A percentile compares a stretch with the other conserved stretches of the same genome.
Evolutionary conservation across 352 stramenopile genomes (phyloP).

Genomic region (Thalassiosira hispida): DNA sequence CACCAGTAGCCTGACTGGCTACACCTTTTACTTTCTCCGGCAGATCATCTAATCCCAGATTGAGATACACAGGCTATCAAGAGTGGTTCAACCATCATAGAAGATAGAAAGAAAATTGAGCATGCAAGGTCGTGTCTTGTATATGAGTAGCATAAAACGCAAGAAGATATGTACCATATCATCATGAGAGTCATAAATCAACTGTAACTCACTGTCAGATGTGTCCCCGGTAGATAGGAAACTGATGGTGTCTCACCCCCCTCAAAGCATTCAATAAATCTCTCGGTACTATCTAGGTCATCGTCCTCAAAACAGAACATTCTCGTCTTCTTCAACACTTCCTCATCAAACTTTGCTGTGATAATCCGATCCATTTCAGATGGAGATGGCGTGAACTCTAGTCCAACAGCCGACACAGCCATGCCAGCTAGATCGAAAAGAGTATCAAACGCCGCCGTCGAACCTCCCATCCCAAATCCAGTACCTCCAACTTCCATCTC

Average conservation of each 20-base stretch:
- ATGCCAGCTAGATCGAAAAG: constrained; percentile 75
- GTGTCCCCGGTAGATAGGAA: constrained; percentile 62
- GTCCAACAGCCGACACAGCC: constrained; percentile 62
- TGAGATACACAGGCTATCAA: constrained; percentile 69
- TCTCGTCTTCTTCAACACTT: constrained; percentile 65
- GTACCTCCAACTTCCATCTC: constrained; percentile 33
- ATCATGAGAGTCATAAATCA: background rate
- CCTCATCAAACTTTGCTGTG: constrained; percentile 63
- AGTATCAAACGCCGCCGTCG: constrained; percentile 54
- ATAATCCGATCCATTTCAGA: constrained; percentile 69
- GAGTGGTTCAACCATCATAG: background rate
- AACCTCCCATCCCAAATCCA: constrained; percentile 7
- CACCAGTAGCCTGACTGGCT: constrained; percentile 61
- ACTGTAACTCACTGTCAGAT: constrained; percentile 62
- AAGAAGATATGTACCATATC: no score
- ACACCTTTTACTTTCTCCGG: constrained; percentile 63
- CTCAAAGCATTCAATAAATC: constrained; percentile 62
- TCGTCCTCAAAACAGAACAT: constrained; percentile 82
- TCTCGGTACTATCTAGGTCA: constrained; percentile 63
- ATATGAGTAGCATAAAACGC: no score
- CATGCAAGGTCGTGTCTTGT: background rate
- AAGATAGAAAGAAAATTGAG: background rate
- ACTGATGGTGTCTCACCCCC: constrained; percentile 12
- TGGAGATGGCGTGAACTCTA: constrained; percentile 75
- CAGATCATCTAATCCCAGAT: constrained; percentile 65